Evolutionary conservation across 169 alveolate genomes (phyloP), one percentile per base, ranked within the genome.

Genomic region (Blepharisma undulans): DNA sequence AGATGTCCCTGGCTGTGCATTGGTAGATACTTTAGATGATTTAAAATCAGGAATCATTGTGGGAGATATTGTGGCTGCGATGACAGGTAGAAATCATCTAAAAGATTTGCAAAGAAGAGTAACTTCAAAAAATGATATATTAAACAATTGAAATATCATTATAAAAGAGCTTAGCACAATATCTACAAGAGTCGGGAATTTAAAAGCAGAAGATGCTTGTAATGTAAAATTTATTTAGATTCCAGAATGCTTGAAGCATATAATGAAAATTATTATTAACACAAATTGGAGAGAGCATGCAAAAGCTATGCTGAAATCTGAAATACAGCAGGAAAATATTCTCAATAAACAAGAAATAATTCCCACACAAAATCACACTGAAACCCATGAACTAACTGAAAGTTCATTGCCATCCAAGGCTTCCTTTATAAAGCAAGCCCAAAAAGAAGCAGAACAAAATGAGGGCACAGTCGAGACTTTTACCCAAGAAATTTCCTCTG

Each of bases 51-150:
- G 91, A 25, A 29, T 22, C 5, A 36, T 86, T 22, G 84, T 86
- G 3, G 91, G 84, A 72, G 91, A 86, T 33, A 86, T 86, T n/a
- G 72, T 86, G n/a, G 81, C 91, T 29, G 61, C 30, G 0, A 74
- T 84, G 29, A 22, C 29, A 21, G 91, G 61, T 71, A 25, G n/a
- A 71, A 6, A 22, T 14, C 66, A 48, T 48, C 61, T 86, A 29
- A 21, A 60, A 5, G 81, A 27, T 7, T 18, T 86, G 12, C 76
- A 86, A 86, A 22, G 59, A 21, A 72, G 25, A 22, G 36, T 84
- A 4, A 21, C 19, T 10, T 48, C 74, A 4, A 27, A 59, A 22
- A 25, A 84, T 21, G 89, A 84, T 25, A 81, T 81, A 2, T 21
- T 84, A 36, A 32, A 32, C 33, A 84, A 84, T 76, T 84, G 89